Percentiles rank a stretch among this genome's conserved stretches.
These are phyloP conservation scores for Galerina marginata DNA, from an alignment of 768 basidiomycete species.

Conservation along the genomic window DNA sequence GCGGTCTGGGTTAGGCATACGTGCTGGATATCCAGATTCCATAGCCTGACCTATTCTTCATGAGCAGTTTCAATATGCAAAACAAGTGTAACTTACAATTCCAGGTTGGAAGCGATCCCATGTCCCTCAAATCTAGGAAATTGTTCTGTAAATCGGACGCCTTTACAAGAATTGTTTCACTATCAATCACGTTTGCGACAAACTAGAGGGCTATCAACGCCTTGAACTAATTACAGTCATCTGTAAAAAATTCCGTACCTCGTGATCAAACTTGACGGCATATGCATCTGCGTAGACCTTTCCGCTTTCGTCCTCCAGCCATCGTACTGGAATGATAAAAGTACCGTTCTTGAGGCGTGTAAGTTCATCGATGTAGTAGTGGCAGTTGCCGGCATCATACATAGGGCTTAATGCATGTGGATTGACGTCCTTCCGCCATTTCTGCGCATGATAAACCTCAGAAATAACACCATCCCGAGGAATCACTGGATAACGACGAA, in stretches of 20 bases:
- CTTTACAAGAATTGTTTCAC: too few relatives aligned
- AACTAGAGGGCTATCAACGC: too few relatives aligned
- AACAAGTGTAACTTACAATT: too few relatives aligned
- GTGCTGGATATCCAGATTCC: neutral
- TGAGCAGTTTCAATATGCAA: too few relatives aligned
- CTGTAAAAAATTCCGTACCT: too few relatives aligned
- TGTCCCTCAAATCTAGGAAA: too few relatives aligned
- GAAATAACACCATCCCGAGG: conserved; percentile 27
- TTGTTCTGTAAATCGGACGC: too few relatives aligned
- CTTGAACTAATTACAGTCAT: too few relatives aligned
- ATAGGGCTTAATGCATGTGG: conserved; percentile 30
- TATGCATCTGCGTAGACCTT: conserved; percentile 24
- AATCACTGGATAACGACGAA: conserved; percentile 36
- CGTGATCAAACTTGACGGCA: too few relatives aligned
- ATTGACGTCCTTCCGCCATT: conserved; percentile 31
- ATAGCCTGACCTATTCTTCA: too few relatives aligned
- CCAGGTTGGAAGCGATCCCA: too few relatives aligned
- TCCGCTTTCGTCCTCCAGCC: conserved; percentile 25
- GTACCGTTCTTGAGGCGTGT: conserved; percentile 13
- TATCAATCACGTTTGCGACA: too few relatives aligned
- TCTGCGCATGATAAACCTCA: conserved; percentile 36
- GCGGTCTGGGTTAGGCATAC: conserved; percentile 40
- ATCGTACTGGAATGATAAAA: conserved; percentile 27
- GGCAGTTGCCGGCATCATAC: conserved; percentile 22
- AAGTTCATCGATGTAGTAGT: conserved; percentile 23